Base-by-base conservation (phyloP, 495 filamentous ascomycete genomes). In the Apiosordaria backusii region DNA sequence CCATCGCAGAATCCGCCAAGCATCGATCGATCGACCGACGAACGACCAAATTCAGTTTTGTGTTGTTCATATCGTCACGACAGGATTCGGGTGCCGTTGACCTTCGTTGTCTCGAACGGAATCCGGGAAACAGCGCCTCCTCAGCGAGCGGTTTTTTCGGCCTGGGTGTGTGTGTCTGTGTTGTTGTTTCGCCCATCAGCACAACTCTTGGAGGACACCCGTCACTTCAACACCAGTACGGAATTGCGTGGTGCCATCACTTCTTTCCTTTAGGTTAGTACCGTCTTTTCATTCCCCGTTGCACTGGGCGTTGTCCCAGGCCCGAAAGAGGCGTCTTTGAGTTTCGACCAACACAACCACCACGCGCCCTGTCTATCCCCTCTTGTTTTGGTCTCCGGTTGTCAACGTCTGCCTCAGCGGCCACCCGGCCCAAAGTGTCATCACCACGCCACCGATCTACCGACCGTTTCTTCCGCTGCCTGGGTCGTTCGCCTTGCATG, bases 1-100 rank as follows among this genome's bases (percentile, higher is more conserved):
- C 71, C 68, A 67, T 64, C 64, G 55, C 65, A 62, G 69, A 72
- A 67, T 70, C 70, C 71, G 62, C 69, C 70, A 67, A 66, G 67
- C 63, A 70, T 65, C 71, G 67, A 70, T 63, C 67, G 67, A 70
- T 67, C 67, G 72, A 76, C 74, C 67, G 72, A 76, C 74, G 69
- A 70, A 66, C 74, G 76, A 70, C 76, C 76, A 78, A 75, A 78
- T 78, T 78, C 73, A 71, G 55, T 78, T 78, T 78, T 78, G 76
- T 65, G 74, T 76, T 70, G 76, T 76, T 75, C 71, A 67, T 45
- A 15, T 45, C 16, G 35, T 45, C 35, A 35, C 64, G 62, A 65
- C 62, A 63, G 73, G 70, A 72, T 78, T 75, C 70, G 64, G 71
- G 63, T 72, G 63, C 58, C 40, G 59, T 70, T 65, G 62, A 64